Evolutionary conservation across 139 green algal genomes (phyloP).

Genomic region (Picochlorum sp.): DNA sequence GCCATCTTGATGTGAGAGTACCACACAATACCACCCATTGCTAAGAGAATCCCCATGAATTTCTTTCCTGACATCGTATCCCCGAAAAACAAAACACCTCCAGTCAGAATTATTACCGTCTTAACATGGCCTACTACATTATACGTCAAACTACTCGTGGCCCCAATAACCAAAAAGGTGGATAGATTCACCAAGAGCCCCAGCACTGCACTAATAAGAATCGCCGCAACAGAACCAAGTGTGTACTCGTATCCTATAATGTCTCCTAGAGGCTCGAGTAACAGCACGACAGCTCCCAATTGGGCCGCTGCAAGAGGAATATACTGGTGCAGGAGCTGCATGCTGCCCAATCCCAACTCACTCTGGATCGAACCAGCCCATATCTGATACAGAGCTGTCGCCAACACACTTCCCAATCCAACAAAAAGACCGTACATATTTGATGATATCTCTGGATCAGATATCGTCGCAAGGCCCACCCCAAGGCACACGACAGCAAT

Average conservation of each 20-base stretch:
- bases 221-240: conserved; percentile 39
- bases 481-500: conserved; percentile 67
- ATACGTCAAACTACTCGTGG: conserved; percentile 62
- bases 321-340: conserved; percentile 79
- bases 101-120: conserved; percentile 74
- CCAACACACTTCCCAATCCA: conserved; percentile 44
- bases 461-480: conserved; percentile 70
- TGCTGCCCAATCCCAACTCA: conserved; percentile 60
- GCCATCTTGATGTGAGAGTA: conserved; percentile 40
- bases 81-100: conserved; percentile 73
- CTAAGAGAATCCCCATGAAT: conserved; percentile 55
- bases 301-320: conserved; percentile 56
- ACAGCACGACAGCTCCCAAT: conserved; percentile 51
- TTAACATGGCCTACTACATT: conserved; percentile 76
- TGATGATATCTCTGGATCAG: conserved; percentile 47
- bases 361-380: conserved; percentile 81
- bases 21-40: conserved; percentile 77
- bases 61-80: conserved; percentile 73
- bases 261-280: conserved; percentile 67
- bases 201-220: conserved; percentile 59
- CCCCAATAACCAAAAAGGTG: conserved; percentile 70
- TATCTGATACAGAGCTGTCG: conserved; percentile 75
- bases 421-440: conserved; percentile 56
- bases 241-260: conserved; percentile 57
- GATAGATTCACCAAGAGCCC: conserved; percentile 78